Conservation (phyloP, 1,284 basidiomycete species). For the Ganoderma lucidum region DNA sequence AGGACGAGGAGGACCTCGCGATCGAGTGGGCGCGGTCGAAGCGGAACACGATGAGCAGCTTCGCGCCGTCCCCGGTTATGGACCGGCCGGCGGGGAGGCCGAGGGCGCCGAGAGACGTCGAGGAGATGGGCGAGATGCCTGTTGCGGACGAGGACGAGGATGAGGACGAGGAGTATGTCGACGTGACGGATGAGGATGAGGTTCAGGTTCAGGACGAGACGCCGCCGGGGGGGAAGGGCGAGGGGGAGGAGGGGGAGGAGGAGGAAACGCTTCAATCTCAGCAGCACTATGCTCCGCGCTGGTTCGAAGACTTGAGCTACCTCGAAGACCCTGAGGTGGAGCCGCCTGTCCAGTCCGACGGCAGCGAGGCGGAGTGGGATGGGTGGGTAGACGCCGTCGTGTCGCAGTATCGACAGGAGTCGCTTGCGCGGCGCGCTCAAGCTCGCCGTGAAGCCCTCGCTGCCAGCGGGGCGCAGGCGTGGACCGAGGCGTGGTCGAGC, state of each 20-base stretch:
- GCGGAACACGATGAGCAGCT: slow-evolving; percentile 20
- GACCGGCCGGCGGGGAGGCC: background rate
- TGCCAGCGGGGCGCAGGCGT: slow-evolving; percentile 5
- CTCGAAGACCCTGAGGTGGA: slow-evolving; percentile 38
- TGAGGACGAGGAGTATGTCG: background rate
- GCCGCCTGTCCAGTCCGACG: slow-evolving; percentile 50
- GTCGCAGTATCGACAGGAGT: slow-evolving; percentile 45
- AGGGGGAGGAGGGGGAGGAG: background rate
- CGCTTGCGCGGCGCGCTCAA: slow-evolving; percentile 9
- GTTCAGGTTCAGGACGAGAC: background rate
- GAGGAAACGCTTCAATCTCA: background rate
- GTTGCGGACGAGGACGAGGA: background rate
- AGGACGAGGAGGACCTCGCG: slow-evolving; percentile 14
- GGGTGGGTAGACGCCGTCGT: slow-evolving; percentile 60
- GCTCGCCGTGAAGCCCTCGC: slow-evolving; percentile 13
- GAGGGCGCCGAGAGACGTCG: background rate
- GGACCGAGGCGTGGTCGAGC: slow-evolving; percentile 21
- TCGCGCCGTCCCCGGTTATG: slow-evolving; percentile 15
- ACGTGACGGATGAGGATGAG: background rate
- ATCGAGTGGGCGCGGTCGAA: slow-evolving; percentile 27
- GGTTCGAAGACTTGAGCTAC: slow-evolving; percentile 19
- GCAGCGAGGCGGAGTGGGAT: slow-evolving; percentile 66
- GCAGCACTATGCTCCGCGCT: background rate
- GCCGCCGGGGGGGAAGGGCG: background rate
- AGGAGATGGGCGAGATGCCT: slow-evolving; percentile 14